Evolutionary conservation across 768 basidiomycete genomes (phyloP).

Genomic region (Pholiota microspora): DNA sequence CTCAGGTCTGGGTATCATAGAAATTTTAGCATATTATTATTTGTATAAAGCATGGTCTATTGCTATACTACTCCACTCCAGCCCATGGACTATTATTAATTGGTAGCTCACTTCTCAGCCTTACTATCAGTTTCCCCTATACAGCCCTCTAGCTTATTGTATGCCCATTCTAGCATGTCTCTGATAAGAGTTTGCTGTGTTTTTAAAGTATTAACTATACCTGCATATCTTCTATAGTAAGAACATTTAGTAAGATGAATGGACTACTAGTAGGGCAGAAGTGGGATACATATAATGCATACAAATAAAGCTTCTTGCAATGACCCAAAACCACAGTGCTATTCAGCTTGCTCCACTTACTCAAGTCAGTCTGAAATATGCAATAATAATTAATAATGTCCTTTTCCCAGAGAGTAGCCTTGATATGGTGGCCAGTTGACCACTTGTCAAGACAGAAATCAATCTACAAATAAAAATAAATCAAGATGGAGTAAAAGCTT

Average conservation of each 20-base stretch:
- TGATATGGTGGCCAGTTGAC: neutral
- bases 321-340: neutral
- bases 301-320: neutral
- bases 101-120: neutral
- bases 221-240: neutral
- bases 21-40: no score
- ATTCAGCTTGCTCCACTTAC: neutral
- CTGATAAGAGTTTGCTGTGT: neutral
- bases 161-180: neutral
- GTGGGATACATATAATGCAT: neutral
- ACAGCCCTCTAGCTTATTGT: neutral
- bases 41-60: neutral
- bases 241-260: neutral
- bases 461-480: neutral
- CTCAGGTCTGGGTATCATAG: no score
- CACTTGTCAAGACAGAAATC: slow-evolving; percentile 1
- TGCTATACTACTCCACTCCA: neutral
- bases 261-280: neutral
- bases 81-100: neutral
- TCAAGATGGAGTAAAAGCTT: no score
- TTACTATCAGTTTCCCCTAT: slow-evolving; percentile 4
- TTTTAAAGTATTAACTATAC: neutral
- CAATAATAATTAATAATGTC: neutral
- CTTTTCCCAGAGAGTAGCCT: neutral
- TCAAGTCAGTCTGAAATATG: neutral